Evolutionary conservation across 1,284 basidiomycete species (phyloP).

Genomic region (Ceratobasidium sp.): DNA sequence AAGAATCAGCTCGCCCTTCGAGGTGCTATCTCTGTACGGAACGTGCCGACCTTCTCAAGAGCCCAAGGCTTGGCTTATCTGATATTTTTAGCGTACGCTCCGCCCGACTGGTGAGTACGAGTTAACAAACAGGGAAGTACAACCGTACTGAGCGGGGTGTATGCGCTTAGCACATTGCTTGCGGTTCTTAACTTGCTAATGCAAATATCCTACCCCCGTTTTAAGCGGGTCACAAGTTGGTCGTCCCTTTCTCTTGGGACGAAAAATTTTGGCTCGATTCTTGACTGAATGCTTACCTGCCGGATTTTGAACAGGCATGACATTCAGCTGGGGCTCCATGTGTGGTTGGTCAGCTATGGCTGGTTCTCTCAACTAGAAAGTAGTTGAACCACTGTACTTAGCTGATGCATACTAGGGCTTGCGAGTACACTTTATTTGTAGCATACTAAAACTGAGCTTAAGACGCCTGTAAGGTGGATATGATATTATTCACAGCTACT

Average conservation of each 20-base stretch:
- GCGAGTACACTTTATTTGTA: constrained; percentile 59
- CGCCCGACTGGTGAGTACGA: constrained; percentile 53
- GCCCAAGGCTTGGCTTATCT: constrained; percentile 56
- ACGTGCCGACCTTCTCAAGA: constrained; percentile 58
- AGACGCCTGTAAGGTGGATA: constrained; percentile 65
- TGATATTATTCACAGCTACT: constrained; percentile 71
- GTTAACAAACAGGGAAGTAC: neutral
- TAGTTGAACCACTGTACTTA: constrained; percentile 50
- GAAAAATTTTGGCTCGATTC: constrained; percentile 19
- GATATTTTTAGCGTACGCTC: constrained; percentile 56
- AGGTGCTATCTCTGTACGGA: constrained; percentile 57
- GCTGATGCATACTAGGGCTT: constrained; percentile 48
- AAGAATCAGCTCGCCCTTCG: constrained; percentile 62
- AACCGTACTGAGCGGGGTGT: constrained; percentile 20
- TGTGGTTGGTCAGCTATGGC: constrained; percentile 59
- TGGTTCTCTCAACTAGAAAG: constrained; percentile 56
- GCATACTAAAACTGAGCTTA: neutral
- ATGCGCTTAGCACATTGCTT: constrained; percentile 54
- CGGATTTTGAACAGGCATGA: constrained; percentile 46
- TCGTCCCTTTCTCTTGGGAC: constrained; percentile 55
- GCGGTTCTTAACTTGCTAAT: constrained; percentile 61
- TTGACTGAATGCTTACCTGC: too few relatives aligned
- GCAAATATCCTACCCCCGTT: constrained; percentile 65
- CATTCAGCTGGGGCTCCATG: constrained; percentile 60
- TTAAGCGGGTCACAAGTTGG: constrained; percentile 66